These are phyloP conservation scores for Tuctoria greenei DNA, from an alignment of 176 grass and related monocot genomes.

Conservation along the genomic window DNA sequence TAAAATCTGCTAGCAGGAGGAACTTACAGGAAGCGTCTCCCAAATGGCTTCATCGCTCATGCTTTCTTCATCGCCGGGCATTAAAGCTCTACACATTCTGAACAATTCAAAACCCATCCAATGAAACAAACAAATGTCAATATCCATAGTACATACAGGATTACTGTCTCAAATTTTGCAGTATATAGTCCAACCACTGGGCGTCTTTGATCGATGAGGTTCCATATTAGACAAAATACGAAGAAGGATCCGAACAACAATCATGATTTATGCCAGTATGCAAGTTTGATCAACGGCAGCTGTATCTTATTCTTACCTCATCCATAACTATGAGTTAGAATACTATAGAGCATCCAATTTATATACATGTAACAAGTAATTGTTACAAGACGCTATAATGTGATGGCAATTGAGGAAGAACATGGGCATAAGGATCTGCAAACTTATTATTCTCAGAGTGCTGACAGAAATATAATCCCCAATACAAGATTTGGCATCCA, in stretches of 20 bases:
- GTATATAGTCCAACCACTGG: neutral
- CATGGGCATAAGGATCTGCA: neutral
- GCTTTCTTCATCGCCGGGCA: constrained; percentile 97
- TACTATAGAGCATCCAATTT: constrained; percentile 11
- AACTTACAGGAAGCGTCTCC: constrained; percentile 95
- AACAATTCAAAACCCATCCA: constrained; percentile 9
- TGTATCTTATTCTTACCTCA: neutral
- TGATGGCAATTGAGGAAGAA: neutral
- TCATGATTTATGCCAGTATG: neutral
- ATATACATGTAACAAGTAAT: neutral
- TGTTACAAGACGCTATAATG: neutral
- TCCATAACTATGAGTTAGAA: neutral
- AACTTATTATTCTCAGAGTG: neutral
- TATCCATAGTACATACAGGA: constrained; percentile 3
- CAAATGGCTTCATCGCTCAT: constrained; percentile 92
- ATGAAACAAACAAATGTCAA: neutral
- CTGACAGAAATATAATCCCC: neutral
- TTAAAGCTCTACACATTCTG: constrained; percentile 98
- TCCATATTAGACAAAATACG: neutral
- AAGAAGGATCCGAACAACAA: constrained; percentile 3
- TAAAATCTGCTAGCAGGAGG: constrained; percentile 2
- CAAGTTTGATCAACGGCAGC: neutral
- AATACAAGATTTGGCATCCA: neutral
- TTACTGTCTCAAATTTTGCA: neutral
- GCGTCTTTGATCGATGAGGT: neutral